phyloP scores from a whole-genome alignment of 164 flowering plant genomes.

The Paratinospora sagittata region DNA sequence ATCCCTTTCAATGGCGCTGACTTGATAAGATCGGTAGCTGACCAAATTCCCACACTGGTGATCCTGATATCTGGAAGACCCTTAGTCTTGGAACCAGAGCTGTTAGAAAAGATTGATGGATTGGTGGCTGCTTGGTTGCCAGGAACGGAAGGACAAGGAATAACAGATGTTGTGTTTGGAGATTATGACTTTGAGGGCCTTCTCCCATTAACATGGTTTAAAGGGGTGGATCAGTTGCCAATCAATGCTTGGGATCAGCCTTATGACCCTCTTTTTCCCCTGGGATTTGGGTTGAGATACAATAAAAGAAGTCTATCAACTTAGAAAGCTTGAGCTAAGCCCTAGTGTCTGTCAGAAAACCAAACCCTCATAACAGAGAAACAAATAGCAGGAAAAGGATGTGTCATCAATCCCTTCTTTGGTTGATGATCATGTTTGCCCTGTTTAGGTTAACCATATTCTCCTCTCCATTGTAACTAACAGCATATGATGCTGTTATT shows the following conservation, averaged over 20 bases:
- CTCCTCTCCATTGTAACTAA: too few species aligned
- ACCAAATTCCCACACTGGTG: constrained; percentile 58
- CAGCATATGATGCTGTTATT: too few species aligned
- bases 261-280: constrained; percentile 62
- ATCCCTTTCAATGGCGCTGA: constrained; percentile 58
- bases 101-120: constrained; percentile 59
- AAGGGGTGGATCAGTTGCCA: constrained; percentile 59
- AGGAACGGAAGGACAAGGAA: constrained; percentile 71
- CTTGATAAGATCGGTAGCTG: constrained; percentile 39
- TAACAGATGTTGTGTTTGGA: constrained; percentile 74
- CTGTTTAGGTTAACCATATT: too few species aligned
- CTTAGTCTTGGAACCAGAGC: constrained; percentile 46
- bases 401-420: too few species aligned
- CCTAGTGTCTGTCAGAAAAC: too few species aligned
- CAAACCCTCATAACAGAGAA: too few species aligned
- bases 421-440: too few species aligned
- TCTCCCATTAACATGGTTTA: constrained; percentile 75
- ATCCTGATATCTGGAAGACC: constrained; percentile 80
- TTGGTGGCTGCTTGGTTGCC: constrained; percentile 86
- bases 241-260: constrained; percentile 39
- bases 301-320: constrained; percentile 10
- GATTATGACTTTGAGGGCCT: constrained; percentile 60
- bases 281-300: constrained; percentile 61
- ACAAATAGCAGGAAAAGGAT: too few species aligned
- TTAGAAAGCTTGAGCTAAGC: not conserved